phyloP scores from a whole-genome alignment of 1,139 yeast species.

The Sugiyamaella sp. region DNA sequence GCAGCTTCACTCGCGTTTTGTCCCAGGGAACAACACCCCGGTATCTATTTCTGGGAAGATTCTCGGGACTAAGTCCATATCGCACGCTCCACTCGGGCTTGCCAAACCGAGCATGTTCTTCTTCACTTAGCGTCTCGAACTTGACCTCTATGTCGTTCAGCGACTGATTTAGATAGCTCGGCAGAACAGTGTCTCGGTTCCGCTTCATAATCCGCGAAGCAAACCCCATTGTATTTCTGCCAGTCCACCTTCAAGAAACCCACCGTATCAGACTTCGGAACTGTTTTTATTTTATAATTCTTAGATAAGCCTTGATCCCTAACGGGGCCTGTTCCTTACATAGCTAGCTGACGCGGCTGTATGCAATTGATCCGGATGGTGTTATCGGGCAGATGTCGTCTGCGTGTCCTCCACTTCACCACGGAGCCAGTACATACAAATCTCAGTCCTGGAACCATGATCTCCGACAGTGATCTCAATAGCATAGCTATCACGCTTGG shows the following conservation, averaged over 20 bases:
- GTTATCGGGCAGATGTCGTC: no score
- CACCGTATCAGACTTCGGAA: not conserved
- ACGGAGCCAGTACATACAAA: no score
- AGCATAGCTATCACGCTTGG: conserved; percentile 78
- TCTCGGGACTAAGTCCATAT: conserved; percentile 14
- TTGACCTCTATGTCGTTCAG: conserved; percentile 15
- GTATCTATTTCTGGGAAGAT: conserved; percentile 52
- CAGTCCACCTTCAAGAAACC: not conserved
- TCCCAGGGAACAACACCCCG: conserved; percentile 64
- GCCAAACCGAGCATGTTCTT: conserved; percentile 22
- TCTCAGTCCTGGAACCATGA: no score
- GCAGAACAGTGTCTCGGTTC: conserved; percentile 7
- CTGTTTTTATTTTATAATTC: no score
- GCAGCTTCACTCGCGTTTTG: conserved; percentile 53
- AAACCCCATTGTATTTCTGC: conserved; percentile 7
- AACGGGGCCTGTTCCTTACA: not conserved
- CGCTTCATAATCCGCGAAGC: conserved; percentile 10
- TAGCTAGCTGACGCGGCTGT: conserved; percentile 5
- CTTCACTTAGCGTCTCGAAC: conserved; percentile 22
- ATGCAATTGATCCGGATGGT: not conserved
- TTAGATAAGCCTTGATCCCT: not conserved
- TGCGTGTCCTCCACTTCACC: conserved; percentile 16
- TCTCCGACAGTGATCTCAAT: conserved; percentile 78
- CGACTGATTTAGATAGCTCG: conserved; percentile 18
- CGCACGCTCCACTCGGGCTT: conserved; percentile 17